phyloP scores from a whole-genome alignment of 2,329 filamentous ascomycete genomes.

The Rhinocladiella similis region DNA sequence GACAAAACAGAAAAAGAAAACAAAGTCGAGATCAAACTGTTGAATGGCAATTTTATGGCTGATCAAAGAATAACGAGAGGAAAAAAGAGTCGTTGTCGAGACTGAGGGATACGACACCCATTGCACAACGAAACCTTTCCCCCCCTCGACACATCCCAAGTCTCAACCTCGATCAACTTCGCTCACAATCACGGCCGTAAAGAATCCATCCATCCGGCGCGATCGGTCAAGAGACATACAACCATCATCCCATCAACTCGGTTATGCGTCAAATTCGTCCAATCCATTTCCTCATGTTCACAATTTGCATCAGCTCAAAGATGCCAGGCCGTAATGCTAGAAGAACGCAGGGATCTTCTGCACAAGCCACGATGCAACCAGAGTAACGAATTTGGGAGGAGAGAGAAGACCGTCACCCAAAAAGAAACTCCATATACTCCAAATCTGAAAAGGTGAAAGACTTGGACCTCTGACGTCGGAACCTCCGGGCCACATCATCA shows the following conservation, averaged over 20 bases:
- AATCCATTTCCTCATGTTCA: not conserved
- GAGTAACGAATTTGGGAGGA: not conserved
- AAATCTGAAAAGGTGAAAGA: not conserved
- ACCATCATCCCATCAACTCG: not conserved
- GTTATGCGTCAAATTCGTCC: not conserved
- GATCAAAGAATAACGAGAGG: not conserved
- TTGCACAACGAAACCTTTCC: too few relatives aligned
- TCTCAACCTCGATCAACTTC: not conserved
- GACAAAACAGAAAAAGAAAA: too few relatives aligned
- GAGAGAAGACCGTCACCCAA: not conserved
- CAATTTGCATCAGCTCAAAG: not conserved
- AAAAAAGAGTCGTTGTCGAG: not conserved
- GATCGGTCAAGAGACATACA: not conserved
- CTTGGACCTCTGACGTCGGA: not conserved
- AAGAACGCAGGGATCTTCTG: not conserved
- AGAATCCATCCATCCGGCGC: not conserved
- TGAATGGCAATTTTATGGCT: too few relatives aligned
- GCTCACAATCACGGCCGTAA: too few relatives aligned
- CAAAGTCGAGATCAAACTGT: too few relatives aligned
- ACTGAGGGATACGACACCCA: not conserved
- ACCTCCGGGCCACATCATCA: not conserved
- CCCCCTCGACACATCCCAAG: not conserved
- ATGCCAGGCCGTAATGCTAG: conserved; percentile 7
- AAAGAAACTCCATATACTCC: not conserved
- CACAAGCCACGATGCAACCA: conserved; percentile 13